Conservation (phyloP, 257 asterid genomes). For the Scutellaria barbata region DNA sequence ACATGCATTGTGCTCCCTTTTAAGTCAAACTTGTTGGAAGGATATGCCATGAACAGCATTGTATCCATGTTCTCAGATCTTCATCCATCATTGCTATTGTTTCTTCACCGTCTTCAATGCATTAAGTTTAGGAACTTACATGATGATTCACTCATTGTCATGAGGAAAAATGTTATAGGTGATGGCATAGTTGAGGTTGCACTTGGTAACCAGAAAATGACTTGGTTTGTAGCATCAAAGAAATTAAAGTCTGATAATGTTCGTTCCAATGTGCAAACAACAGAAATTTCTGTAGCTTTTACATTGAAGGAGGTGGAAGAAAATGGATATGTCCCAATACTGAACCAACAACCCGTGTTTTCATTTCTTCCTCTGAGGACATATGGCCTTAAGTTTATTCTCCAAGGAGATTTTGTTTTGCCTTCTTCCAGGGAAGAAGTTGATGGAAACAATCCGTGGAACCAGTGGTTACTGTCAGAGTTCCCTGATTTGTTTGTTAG, state of each 20-base stretch:
- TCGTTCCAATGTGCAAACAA: conserved; percentile 65
- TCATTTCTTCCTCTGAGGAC: conserved; percentile 96
- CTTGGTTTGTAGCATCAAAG: conserved; percentile 85
- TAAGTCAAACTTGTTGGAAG: conserved; percentile 56
- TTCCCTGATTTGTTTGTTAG: conserved; percentile 81
- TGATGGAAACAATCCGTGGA: conserved; percentile 94
- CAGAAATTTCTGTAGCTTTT: conserved; percentile 92
- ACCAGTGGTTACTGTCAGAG: conserved; percentile 91
- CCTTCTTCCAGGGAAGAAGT: conserved; percentile 99
- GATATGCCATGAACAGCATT: conserved; percentile 60
- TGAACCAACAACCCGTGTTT: conserved; percentile 92
- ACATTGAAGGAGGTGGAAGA: conserved; percentile 62
- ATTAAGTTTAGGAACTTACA: conserved; percentile 74
- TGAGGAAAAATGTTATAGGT: conserved; percentile 74
- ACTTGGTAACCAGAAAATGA: conserved; percentile 71
- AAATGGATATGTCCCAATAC: conserved; percentile 64
- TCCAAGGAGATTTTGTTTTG: conserved; percentile 96
- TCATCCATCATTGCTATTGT: conserved; percentile 87
- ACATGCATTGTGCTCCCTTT: conserved; percentile 97
- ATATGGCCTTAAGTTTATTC: conserved; percentile 91
- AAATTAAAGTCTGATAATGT: conserved; percentile 59
- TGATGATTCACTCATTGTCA: conserved; percentile 65
- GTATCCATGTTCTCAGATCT: conserved; percentile 89
- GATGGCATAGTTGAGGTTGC: conserved; percentile 86
- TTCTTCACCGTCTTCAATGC: conserved; percentile 86